phyloP scores from a whole-genome alignment of 768 basidiomycete genomes.

The Amanita thiersii region DNA sequence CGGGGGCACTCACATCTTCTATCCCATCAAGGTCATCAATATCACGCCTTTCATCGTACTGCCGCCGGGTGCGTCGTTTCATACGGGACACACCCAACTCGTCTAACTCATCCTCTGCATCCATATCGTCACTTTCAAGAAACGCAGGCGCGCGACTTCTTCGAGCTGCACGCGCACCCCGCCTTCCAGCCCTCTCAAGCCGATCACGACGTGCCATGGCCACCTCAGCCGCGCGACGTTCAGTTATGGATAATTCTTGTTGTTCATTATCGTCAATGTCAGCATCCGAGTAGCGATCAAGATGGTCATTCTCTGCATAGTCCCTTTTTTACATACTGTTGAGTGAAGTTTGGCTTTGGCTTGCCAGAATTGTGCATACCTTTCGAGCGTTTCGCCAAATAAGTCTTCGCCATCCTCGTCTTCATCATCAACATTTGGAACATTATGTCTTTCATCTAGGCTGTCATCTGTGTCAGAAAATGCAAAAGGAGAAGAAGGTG shows the following conservation, averaged over 20 bases:
- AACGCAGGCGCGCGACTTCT: constrained; percentile 84
- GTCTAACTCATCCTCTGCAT: constrained; percentile 67
- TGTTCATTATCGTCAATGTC: constrained; percentile 79
- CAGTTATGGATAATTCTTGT: constrained; percentile 57
- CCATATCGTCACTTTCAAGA: constrained; percentile 74
- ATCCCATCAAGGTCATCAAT: constrained; percentile 86
- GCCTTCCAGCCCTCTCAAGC: constrained; percentile 53
- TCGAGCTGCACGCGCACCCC: constrained; percentile 66
- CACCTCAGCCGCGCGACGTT: constrained; percentile 75
- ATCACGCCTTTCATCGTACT: constrained; percentile 90
- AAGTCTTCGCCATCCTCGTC: constrained; percentile 91
- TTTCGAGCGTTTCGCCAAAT: constrained; percentile 71
- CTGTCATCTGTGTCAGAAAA: constrained; percentile 87
- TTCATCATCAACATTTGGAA: constrained; percentile 59
- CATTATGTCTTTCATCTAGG: constrained; percentile 60
- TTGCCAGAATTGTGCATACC: too few relatives aligned
- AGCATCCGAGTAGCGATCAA: constrained; percentile 83
- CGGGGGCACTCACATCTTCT: constrained; percentile 75
- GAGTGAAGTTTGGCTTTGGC: constrained; percentile 11
- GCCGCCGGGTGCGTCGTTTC: constrained; percentile 75
- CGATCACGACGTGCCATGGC: constrained; percentile 88
- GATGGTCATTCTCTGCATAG: constrained; percentile 72
- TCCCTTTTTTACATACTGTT: constrained; percentile 41
- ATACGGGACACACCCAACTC: constrained; percentile 63
- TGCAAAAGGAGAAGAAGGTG: constrained; percentile 77